These are phyloP conservation scores for Trichothecium roseum DNA, from an alignment of 2,329 filamentous ascomycete genomes.

Conservation along the genomic window DNA sequence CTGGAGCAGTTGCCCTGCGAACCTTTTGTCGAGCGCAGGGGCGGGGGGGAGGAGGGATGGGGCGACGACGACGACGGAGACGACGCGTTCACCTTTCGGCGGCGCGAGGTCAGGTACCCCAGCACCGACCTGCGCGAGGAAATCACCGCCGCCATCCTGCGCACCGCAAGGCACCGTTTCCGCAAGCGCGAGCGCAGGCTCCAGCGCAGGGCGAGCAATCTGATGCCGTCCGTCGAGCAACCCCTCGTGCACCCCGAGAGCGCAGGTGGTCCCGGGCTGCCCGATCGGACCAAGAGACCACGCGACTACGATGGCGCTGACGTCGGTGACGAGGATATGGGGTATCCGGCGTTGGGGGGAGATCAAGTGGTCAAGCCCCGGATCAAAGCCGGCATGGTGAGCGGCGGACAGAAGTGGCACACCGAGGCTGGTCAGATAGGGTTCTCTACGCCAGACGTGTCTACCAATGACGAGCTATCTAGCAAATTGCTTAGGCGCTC, in stretches of 20 bases:
- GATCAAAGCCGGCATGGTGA: slow-evolving; percentile 1
- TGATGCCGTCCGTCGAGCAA: slow-evolving; percentile 6
- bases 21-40: slow-evolving; percentile 34
- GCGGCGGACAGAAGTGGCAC: background rate
- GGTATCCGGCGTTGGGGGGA: background rate
- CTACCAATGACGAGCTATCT: slow-evolving; percentile 62
- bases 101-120: slow-evolving; percentile 29
- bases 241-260: too few species aligned
- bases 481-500: slow-evolving; percentile 54
- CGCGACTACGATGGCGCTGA: background rate
- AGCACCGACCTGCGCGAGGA: slow-evolving; percentile 60
- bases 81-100: slow-evolving; percentile 40
- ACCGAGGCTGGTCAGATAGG: background rate
- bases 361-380: slow-evolving; percentile 2
- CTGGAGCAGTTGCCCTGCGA: slow-evolving; percentile 49
- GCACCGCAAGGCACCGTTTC: slow-evolving; percentile 58
- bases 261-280: too few species aligned
- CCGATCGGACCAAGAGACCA: too few species aligned
- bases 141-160: slow-evolving; percentile 55
- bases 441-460: slow-evolving; percentile 40
- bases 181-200: slow-evolving; percentile 12
- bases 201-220: slow-evolving; percentile 5
- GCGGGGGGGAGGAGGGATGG: background rate
- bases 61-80: slow-evolving; percentile 27
- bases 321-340: background rate